Conservation (phyloP, 2,329 filamentous ascomycete species). For the Trichoderma guizhouense region DNA sequence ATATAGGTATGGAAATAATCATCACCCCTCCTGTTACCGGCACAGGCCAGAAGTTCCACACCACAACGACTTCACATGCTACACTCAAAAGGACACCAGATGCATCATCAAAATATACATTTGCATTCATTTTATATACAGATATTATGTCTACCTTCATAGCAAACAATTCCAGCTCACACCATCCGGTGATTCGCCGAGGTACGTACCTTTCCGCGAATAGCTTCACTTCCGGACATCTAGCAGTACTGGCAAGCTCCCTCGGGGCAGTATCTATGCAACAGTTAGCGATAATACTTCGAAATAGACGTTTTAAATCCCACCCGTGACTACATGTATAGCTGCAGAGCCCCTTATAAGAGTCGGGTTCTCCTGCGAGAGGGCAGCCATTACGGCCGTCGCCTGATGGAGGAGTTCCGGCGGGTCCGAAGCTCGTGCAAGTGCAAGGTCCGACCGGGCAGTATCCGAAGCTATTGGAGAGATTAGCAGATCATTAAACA, state of each 20-base stretch:
- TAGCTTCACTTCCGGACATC: not conserved
- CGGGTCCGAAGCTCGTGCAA: conserved; percentile 32
- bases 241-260: conserved; percentile 28
- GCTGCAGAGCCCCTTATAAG: conserved; percentile 45
- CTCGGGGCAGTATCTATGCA: conserved; percentile 39
- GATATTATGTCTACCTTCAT: not conserved
- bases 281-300: not conserved
- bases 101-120: not conserved
- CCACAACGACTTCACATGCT: no score
- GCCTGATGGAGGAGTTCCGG: conserved; percentile 26
- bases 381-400: conserved; percentile 33
- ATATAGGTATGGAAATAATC: no score
- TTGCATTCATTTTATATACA: not conserved
- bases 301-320: no score
- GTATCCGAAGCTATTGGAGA: conserved; percentile 26
- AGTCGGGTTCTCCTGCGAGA: conserved; percentile 29
- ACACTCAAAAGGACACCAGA: no score
- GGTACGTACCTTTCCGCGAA: not conserved
- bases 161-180: not conserved
- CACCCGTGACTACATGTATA: not conserved
- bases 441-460: conserved; percentile 34
- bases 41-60: no score
- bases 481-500: not conserved
- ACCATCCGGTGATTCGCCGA: not conserved
- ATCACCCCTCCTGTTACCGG: no score